Conservation (phyloP, 176 grass and related monocot genomes). For the bread wheat (Triticum aestivum) region DNA sequence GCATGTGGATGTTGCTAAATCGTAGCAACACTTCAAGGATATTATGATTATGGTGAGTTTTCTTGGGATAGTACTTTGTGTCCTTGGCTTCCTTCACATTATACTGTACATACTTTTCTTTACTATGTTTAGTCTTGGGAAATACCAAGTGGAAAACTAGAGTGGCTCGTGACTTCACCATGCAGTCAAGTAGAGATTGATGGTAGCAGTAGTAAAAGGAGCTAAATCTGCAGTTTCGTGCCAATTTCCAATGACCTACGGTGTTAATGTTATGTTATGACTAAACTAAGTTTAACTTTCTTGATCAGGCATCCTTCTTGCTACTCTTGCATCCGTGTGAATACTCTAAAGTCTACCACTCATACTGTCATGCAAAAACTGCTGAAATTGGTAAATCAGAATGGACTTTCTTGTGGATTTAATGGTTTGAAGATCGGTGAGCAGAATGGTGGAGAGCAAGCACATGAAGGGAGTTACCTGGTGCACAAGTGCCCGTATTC, state of each 20-base stretch:
- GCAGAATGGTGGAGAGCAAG: conserved; percentile 34
- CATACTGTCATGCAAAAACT: conserved; percentile 64
- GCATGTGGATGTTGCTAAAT: conserved; percentile 8
- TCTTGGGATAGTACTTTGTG: background rate
- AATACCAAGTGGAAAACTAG: background rate
- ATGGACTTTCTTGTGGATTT: conserved; percentile 33
- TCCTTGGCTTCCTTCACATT: background rate
- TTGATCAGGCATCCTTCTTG: conserved; percentile 69
- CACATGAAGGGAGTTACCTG: conserved; percentile 28
- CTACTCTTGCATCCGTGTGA: conserved; percentile 91
- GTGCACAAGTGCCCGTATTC: conserved; percentile 55
- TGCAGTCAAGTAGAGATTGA: background rate
- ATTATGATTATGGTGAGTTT: background rate
- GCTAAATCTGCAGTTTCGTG: conserved; percentile 5
- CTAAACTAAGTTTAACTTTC: conserved; percentile 33
- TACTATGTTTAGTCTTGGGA: background rate
- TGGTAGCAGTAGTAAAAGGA: background rate
- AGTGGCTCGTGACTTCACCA: background rate
- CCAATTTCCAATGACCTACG: background rate
- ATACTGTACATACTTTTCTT: background rate
- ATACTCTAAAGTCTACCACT: conserved; percentile 70
- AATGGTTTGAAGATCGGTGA: conserved; percentile 35
- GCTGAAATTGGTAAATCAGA: conserved; percentile 42
- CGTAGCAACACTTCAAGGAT: background rate
- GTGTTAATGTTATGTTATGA: conserved; percentile 21